phyloP scores from a whole-genome alignment of 169 alveolate species.

The Theileria parva region DNA sequence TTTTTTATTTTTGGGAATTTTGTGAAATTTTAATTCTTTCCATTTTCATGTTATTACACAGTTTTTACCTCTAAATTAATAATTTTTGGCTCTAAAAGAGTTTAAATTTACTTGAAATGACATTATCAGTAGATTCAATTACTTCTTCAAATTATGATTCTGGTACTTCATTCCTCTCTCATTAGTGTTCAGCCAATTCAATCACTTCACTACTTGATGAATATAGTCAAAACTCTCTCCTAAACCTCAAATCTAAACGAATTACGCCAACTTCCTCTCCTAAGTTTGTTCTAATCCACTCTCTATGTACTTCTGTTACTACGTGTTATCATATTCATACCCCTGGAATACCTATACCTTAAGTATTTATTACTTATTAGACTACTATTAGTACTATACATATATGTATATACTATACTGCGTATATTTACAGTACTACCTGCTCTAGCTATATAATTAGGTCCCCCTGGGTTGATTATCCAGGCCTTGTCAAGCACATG shows the following conservation, averaged over 20 bases:
- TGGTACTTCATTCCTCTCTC: background rate
- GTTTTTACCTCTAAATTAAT: background rate
- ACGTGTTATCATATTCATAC: no score
- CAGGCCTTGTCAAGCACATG: no score
- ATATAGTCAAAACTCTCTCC: conserved; percentile 27
- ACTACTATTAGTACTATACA: no score
- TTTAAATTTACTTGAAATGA: background rate
- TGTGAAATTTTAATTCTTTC: no score
- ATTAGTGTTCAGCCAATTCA: background rate
- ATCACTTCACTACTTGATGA: conserved; percentile 3
- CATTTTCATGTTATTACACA: background rate
- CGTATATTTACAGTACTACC: no score
- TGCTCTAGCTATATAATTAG: no score
- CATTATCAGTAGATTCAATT: background rate
- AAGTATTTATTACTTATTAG: no score
- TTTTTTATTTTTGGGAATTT: no score
- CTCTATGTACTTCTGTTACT: no score
- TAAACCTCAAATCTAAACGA: conserved; percentile 8
- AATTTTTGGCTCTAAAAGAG: background rate
- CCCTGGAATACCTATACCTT: no score
- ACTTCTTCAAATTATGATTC: background rate
- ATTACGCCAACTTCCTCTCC: conserved; percentile 19
- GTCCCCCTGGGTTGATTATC: no score
- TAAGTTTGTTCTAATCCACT: background rate
- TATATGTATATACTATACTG: no score